Evolutionary conservation across 1,284 basidiomycete genomes (phyloP).

Genomic region (Moniliella sp.): DNA sequence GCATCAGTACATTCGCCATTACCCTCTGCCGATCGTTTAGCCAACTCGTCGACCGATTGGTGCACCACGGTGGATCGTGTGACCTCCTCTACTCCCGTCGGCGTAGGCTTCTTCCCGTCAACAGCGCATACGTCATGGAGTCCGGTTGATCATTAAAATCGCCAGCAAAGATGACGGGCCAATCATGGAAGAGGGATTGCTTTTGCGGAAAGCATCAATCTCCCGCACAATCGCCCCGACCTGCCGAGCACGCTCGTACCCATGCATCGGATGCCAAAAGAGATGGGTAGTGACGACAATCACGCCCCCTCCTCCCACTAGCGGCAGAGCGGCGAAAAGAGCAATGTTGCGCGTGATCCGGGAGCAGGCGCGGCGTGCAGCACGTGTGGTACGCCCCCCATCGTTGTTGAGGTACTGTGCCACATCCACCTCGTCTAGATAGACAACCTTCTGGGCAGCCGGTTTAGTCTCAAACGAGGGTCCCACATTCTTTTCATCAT

Average conservation of each 20-base stretch:
- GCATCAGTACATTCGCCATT: too few species aligned
- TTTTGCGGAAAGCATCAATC: conserved; percentile 41
- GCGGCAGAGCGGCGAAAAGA: conserved; percentile 15
- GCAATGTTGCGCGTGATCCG: conserved; percentile 16
- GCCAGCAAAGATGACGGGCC: conserved; percentile 63
- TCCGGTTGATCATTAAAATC: conserved; percentile 79
- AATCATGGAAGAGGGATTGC: conserved; percentile 37
- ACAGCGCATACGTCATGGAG: conserved; percentile 64
- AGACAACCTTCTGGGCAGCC: conserved; percentile 6
- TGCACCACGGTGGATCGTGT: background rate
- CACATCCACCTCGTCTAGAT: conserved; percentile 13
- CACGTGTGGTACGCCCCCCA: too few species aligned
- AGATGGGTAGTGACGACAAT: conserved; percentile 63
- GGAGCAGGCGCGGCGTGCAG: conserved; percentile 3
- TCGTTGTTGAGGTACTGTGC: background rate
- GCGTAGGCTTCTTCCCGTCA: conserved; percentile 37
- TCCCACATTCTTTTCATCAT: too few species aligned
- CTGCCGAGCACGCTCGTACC: conserved; percentile 61
- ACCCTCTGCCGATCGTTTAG: background rate
- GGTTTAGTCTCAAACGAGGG: conserved; percentile 3
- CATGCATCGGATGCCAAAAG: conserved; percentile 67
- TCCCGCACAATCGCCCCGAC: conserved; percentile 45
- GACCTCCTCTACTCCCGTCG: background rate
- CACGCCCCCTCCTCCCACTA: conserved; percentile 41
- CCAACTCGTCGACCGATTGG: background rate